A percentile compares a stretch with the other conserved stretches of the same genome.
Evolutionary conservation across 2,329 filamentous ascomycete genomes (phyloP).

Genomic region (Aspergillus luchuensis): DNA sequence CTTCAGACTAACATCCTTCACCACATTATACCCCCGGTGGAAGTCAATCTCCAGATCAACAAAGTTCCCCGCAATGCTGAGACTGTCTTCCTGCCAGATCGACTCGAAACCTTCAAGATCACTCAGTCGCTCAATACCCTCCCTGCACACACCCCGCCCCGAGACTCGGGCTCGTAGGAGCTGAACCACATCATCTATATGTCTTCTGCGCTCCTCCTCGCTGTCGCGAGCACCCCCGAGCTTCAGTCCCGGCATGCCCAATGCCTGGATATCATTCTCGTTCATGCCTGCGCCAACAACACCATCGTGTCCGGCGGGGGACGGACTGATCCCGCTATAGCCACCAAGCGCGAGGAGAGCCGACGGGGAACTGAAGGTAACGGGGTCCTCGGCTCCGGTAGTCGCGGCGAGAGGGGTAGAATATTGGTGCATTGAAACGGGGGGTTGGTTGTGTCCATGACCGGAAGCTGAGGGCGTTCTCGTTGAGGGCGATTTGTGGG

Average conservation of each 20-base stretch:
- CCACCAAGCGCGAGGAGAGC: conserved; percentile 48
- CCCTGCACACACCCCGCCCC: conserved; percentile 47
- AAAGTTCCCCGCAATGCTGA: conserved; percentile 50
- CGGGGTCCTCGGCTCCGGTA: conserved; percentile 43
- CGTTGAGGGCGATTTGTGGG: conserved; percentile 50
- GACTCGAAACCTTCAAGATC: conserved; percentile 49
- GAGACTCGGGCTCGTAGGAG: conserved; percentile 43
- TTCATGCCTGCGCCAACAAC: conserved; percentile 40
- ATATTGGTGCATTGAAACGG: conserved; percentile 45
- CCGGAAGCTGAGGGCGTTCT: conserved; percentile 47
- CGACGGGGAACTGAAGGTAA: conserved; percentile 49
- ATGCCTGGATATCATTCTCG: conserved; percentile 42
- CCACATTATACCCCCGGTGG: conserved; percentile 40
- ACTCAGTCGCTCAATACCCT: conserved; percentile 46
- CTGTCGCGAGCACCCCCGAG: conserved; percentile 40
- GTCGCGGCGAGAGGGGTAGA: conserved; percentile 46
- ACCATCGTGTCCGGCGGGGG: conserved; percentile 40
- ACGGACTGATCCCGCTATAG: conserved; percentile 45
- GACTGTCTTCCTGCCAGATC: conserved; percentile 50
- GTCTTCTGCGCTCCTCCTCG: conserved; percentile 44
- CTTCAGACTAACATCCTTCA: conserved; percentile 47
- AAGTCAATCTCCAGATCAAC: conserved; percentile 52
- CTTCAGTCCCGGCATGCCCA: conserved; percentile 43
- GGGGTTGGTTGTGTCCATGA: conserved; percentile 38
- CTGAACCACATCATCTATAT: conserved; percentile 46